A percentile compares a stretch with the other conserved stretches of the same genome.
phyloP scores from a whole-genome alignment of 192 early-diverging fungal species.

The Haplosporangium gracile region DNA sequence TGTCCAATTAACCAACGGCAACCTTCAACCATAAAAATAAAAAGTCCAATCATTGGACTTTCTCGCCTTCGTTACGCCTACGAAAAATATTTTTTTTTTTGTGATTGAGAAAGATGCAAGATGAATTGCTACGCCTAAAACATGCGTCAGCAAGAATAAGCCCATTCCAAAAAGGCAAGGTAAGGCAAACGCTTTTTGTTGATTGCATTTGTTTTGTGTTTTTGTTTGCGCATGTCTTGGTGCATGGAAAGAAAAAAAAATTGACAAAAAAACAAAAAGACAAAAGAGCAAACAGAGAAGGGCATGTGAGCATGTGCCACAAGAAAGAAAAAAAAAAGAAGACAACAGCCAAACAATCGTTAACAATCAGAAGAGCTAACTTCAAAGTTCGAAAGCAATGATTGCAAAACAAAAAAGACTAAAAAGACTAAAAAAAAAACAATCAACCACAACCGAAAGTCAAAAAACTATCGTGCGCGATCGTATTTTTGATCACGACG shows the following conservation, averaged over 20 bases:
- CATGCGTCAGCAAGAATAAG: constrained; percentile 1
- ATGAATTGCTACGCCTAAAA: not conserved
- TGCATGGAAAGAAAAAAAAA: not conserved
- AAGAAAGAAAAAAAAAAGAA: not conserved
- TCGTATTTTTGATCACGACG: not conserved
- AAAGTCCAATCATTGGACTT: too few species aligned
- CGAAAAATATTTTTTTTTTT: too few species aligned
- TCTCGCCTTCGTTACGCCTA: too few species aligned
- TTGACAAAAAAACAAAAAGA: not conserved
- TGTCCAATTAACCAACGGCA: too few species aligned
- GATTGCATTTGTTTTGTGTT: not conserved
- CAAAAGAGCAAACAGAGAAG: not conserved
- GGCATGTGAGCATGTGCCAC: not conserved
- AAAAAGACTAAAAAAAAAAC: too few species aligned
- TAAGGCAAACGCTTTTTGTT: not conserved
- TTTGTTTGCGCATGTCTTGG: not conserved
- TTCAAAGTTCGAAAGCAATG: not conserved
- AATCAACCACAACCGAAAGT: not conserved
- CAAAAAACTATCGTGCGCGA: not conserved
- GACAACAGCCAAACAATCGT: not conserved
- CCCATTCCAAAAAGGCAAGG: not conserved
- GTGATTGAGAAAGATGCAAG: too few species aligned
- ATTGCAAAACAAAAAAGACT: not conserved
- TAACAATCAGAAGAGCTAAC: not conserved
- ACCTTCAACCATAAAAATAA: too few species aligned